These are phyloP conservation scores for Eragrostis nindensis DNA, from an alignment of 176 grass and related monocot species.

Conservation along the genomic window DNA sequence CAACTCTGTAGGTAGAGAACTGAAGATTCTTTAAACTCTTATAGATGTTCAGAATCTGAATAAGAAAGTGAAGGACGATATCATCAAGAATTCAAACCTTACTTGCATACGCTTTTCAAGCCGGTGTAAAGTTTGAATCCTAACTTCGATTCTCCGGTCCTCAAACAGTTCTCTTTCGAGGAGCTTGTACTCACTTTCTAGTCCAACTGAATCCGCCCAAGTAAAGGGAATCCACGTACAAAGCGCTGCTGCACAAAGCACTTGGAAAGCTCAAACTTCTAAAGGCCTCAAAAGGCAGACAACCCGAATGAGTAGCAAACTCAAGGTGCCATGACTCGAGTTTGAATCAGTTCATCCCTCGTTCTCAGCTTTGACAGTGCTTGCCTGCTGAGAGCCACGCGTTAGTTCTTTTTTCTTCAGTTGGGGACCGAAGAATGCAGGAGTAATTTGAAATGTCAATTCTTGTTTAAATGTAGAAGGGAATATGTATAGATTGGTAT, in stretches of 20 bases:
- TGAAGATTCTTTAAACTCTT: not conserved
- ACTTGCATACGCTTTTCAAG: slow-evolving; percentile 21
- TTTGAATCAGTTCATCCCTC: slow-evolving; percentile 48
- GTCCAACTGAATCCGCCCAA: slow-evolving; percentile 48
- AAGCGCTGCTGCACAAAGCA: slow-evolving; percentile 43
- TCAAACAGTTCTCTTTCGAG: slow-evolving; percentile 32
- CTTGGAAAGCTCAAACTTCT: slow-evolving; percentile 59
- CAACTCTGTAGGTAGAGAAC: not conserved
- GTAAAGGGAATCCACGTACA: slow-evolving; percentile 55
- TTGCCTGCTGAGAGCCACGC: not conserved
- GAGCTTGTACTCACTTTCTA: slow-evolving; percentile 29
- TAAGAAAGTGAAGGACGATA: not conserved
- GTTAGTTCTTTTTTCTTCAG: not conserved
- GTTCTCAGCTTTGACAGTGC: slow-evolving; percentile 5
- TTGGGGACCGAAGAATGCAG: slow-evolving; percentile 3
- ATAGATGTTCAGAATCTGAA: not conserved
- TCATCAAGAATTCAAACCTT: not conserved
- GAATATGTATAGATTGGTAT: slow-evolving; percentile 5
- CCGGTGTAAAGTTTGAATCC: slow-evolving; percentile 40
- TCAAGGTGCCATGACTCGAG: slow-evolving; percentile 47
- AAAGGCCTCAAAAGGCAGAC: slow-evolving; percentile 58
- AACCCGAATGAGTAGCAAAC: slow-evolving; percentile 43
- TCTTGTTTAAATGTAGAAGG: slow-evolving; percentile 16
- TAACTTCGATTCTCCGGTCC: slow-evolving; percentile 19
- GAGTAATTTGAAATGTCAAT: slow-evolving; percentile 40